These are phyloP conservation scores for Solioccasus polychromus DNA, from an alignment of 768 basidiomycete genomes.

Conservation along the genomic window DNA sequence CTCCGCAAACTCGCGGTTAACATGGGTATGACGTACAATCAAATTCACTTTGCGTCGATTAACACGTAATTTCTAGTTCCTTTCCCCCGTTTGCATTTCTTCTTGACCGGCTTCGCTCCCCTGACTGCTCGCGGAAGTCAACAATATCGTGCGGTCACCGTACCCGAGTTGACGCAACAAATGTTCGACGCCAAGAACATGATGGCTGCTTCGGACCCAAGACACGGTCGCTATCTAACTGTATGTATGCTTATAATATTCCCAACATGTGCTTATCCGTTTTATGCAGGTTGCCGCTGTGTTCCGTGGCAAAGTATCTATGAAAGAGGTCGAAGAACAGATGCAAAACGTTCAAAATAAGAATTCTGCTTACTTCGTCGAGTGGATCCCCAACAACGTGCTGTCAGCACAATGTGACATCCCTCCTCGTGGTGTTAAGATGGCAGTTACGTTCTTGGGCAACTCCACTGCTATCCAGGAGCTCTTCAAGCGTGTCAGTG, in stretches of 20 bases:
- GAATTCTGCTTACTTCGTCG: constrained; percentile 97
- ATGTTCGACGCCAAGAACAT: constrained; percentile 99
- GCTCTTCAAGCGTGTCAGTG: constrained; percentile 97
- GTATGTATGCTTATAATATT: constrained; percentile 38
- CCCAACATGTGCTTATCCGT: background rate
- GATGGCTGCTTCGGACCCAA: constrained; percentile 98
- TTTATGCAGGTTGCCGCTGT: constrained; percentile 74
- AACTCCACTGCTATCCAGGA: constrained; percentile 98
- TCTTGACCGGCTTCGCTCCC: constrained; percentile 96
- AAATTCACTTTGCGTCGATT: background rate
- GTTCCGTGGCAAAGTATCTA: constrained; percentile 99
- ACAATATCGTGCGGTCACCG: constrained; percentile 94
- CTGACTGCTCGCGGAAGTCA: constrained; percentile 92
- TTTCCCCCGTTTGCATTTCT: constrained; percentile 99
- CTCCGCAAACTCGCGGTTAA: constrained; percentile 98
- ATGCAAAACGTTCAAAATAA: constrained; percentile 98
- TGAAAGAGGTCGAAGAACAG: constrained; percentile 99
- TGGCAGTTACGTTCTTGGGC: constrained; percentile 96
- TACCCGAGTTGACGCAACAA: constrained; percentile 96
- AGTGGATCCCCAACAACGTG: constrained; percentile 99
- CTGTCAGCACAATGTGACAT: constrained; percentile 98
- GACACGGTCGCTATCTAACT: constrained; percentile 96
- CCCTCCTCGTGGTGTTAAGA: constrained; percentile 91
- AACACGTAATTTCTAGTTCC: constrained; percentile 56
- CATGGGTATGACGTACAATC: constrained; percentile 69